phyloP scores from a whole-genome alignment of 176 grass and related monocot species.

The Avena insularis region DNA sequence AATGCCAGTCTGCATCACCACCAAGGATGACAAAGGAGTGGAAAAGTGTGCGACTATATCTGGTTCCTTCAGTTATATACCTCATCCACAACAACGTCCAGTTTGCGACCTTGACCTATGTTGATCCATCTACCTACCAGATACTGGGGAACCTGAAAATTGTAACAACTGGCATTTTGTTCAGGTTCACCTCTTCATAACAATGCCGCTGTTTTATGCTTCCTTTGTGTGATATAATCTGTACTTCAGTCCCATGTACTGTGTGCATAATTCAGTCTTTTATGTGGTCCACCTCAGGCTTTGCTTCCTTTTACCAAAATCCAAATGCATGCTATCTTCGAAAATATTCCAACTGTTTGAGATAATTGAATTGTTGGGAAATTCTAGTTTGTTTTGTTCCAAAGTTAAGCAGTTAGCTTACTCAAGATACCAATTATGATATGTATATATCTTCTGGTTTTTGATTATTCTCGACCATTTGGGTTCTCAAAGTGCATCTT shows the following conservation, averaged over 20 bases:
- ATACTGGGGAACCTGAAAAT: conserved; percentile 99
- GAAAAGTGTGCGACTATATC: conserved; percentile 74
- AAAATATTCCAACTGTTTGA: background rate
- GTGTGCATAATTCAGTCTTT: background rate
- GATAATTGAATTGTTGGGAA: background rate
- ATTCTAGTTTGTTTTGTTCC: background rate
- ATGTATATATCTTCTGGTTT: background rate
- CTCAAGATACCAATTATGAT: background rate
- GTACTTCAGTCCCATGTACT: background rate
- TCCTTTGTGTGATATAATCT: background rate
- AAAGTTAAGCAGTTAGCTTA: conserved; percentile 7
- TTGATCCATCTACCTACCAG: conserved; percentile 98
- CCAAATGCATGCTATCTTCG: background rate
- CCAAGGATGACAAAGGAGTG: conserved; percentile 91
- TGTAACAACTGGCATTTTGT: conserved; percentile 95
- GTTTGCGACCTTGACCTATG: conserved; percentile 89
- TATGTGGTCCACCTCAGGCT: background rate
- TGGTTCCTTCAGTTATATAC: conserved; percentile 90
- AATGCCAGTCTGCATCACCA: conserved; percentile 68
- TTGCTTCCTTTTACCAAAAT: conserved; percentile 23
- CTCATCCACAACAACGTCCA: conserved; percentile 96
- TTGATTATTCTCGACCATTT: background rate
- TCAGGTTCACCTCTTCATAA: conserved; percentile 58
- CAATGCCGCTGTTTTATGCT: conserved; percentile 20
- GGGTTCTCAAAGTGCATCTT: background rate